Base-by-base conservation (phyloP, 1,139 yeast species). In the Blastobotrys illinoisensis region DNA sequence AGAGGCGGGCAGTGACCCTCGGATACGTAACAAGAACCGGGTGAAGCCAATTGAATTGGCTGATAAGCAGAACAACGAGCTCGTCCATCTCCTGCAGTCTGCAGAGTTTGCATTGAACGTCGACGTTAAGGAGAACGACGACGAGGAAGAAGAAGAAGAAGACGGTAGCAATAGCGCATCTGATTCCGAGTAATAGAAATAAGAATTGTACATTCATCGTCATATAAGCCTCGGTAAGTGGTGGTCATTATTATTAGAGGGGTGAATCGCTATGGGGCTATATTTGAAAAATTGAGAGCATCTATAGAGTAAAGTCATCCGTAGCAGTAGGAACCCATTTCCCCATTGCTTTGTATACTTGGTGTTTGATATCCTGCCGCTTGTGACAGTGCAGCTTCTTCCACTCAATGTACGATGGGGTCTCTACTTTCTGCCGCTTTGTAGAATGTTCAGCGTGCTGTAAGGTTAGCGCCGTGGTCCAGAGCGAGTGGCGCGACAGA, bases 1-100 rank as follows among this genome's bases (percentile, higher is more conserved):
- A 57, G 97, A 91, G 65, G 97, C 96, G 40, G 99, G 98, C 1
- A 85, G 96, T 1, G 95, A 91, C 70, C 90, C 96, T 5, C 71
- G 77, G 61, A 71, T 80, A 50, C 74, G 70, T 60, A 85, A 85
- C 65, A 79, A 77, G 50, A 70, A 71, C n/a, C 84, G 86, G 26
- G 79, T 85, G 64, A 85, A 80, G 64, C 96, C 99, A 11, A 76
- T 86, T 47, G 89, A 88, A 63, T 75, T 90, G 59, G 85, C 83
- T 11, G 70, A 71, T 44, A 76, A 77, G 9, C 79, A 81, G 51
- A 78, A 80, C 46, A 28, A 16, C 13, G 77, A 75, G 19, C 75
- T 91, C 62, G 74, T 75, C 50, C 83, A 83, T 60, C 73, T 83
- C 48, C 77, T 91, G 62, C 88, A 88, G 64, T 82, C 90, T 58